Percentiles rank a stretch among this genome's conserved stretches.
Evolutionary conservation across 1,284 basidiomycete genomes (phyloP).

Genomic region (Moesziomyces sp.): DNA sequence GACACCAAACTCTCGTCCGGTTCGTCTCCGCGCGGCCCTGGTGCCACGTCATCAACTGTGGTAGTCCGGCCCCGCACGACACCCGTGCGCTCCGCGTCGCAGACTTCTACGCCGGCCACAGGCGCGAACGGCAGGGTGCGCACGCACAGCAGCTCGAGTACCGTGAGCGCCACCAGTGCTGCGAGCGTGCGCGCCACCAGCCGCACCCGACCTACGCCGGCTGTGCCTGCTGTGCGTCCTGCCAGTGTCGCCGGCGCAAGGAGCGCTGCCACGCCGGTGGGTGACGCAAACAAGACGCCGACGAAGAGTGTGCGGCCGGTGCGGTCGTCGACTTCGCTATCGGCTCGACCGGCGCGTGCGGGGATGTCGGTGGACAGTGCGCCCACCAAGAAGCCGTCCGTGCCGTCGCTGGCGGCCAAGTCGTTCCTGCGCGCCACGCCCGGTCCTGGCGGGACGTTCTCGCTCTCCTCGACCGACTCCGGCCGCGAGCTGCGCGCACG

Average conservation of each 20-base stretch:
- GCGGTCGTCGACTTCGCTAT: conserved; percentile 13
- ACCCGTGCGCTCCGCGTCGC: not conserved
- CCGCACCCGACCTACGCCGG: not conserved
- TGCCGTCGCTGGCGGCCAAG: conserved; percentile 9
- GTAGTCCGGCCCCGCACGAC: too few relatives aligned
- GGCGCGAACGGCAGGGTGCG: not conserved
- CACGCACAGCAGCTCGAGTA: conserved; percentile 8
- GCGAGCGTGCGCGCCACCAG: conserved; percentile 7
- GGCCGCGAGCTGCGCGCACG: conserved; percentile 16
- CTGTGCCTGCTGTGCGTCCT: too few relatives aligned
- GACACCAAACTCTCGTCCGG: not conserved
- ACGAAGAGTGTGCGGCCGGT: conserved; percentile 17
- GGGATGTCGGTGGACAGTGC: conserved; percentile 13
- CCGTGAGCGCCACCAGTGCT: conserved; percentile 11
- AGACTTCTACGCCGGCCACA: not conserved
- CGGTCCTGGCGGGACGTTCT: conserved; percentile 43
- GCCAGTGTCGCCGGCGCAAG: not conserved
- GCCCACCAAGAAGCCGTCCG: not conserved
- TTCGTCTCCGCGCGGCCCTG: not conserved
- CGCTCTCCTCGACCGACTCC: conserved; percentile 22
- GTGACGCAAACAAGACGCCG: conserved; percentile 24
- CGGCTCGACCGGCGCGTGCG: conserved; percentile 5
- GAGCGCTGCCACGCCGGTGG: not conserved
- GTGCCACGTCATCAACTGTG: not conserved
- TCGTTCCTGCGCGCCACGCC: conserved; percentile 47